Percentiles rank a stretch among this genome's conserved stretches.
These are phyloP conservation scores for Picea glauca DNA, from an alignment of 75 land plant species.

Conservation along the genomic window DNA sequence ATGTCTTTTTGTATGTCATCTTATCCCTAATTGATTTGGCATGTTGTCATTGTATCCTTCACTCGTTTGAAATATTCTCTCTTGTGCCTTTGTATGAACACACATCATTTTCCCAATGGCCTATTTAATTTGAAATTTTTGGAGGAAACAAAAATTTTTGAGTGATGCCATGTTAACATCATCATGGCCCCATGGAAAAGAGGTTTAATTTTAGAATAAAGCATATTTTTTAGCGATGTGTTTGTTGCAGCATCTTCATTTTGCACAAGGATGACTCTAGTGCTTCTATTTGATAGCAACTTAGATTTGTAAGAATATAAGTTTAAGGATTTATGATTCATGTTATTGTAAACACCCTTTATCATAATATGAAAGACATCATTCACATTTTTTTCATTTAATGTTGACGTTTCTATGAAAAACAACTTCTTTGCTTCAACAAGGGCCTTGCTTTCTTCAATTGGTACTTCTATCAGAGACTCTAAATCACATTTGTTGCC, in stretches of 20 bases:
- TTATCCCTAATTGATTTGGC: too few species aligned
- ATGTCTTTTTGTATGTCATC: too few species aligned
- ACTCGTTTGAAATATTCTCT: too few species aligned
- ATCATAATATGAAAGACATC: conserved; percentile 40
- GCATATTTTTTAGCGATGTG: neutral
- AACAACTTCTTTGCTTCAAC: conserved; percentile 41
- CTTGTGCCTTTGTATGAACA: too few species aligned
- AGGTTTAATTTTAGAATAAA: neutral
- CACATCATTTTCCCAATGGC: too few species aligned
- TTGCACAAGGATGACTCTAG: neutral
- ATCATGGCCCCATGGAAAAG: too few species aligned
- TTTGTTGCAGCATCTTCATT: neutral
- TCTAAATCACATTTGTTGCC: conserved; percentile 68
- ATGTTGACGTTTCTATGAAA: conserved; percentile 52
- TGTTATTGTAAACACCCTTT: conserved; percentile 36
- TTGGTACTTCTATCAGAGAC: conserved; percentile 37
- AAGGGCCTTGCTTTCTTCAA: conserved; percentile 40
- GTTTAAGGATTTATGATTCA: conserved; percentile 28
- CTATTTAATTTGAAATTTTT: too few species aligned
- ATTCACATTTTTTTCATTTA: conserved; percentile 41
- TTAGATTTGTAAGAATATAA: conserved; percentile 15
- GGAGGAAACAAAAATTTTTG: too few species aligned
- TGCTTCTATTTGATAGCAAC: neutral
- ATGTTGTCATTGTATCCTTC: too few species aligned
- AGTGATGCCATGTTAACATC: too few species aligned